A percentile compares a stretch with the other conserved stretches of the same genome.
phyloP scores from a whole-genome alignment of 2,329 filamentous ascomycete genomes.

The Cercospora sp. region DNA sequence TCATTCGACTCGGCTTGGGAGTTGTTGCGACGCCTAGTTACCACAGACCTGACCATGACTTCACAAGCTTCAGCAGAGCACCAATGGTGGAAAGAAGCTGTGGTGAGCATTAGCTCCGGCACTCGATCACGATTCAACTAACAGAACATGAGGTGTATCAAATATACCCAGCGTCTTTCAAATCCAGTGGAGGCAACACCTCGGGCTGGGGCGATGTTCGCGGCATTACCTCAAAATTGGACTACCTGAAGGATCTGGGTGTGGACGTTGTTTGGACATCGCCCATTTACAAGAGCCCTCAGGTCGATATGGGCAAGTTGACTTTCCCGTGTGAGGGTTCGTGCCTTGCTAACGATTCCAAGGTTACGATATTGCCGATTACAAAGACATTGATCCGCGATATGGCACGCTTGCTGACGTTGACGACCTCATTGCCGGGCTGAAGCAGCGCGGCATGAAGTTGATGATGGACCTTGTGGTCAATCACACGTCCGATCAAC shows the following conservation, averaged over 20 bases:
- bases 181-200: constrained; percentile 54
- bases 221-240: constrained; percentile 64
- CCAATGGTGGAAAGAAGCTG: constrained; percentile 44
- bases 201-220: constrained; percentile 64
- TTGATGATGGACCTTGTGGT: constrained; percentile 50
- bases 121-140: not conserved
- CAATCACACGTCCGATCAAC: constrained; percentile 45
- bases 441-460: constrained; percentile 50
- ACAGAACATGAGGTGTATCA: constrained; percentile 41
- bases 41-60: not conserved
- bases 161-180: constrained; percentile 61
- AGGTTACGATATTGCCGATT: constrained; percentile 53
- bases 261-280: constrained; percentile 67
- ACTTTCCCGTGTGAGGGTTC: not conserved
- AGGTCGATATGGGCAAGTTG: constrained; percentile 19
- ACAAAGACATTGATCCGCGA: constrained; percentile 49
- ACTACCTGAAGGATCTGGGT: constrained; percentile 63
- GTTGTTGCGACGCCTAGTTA: not conserved
- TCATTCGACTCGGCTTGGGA: not conserved
- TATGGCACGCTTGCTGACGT: constrained; percentile 52
- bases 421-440: constrained; percentile 46
- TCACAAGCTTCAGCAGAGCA: not conserved
- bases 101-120: constrained; percentile 15
- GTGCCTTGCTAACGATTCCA: not conserved
- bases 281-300: constrained; percentile 52